Conservation (phyloP, 2,329 filamentous ascomycete species). For the Talaromyces albobiverticillius region DNA sequence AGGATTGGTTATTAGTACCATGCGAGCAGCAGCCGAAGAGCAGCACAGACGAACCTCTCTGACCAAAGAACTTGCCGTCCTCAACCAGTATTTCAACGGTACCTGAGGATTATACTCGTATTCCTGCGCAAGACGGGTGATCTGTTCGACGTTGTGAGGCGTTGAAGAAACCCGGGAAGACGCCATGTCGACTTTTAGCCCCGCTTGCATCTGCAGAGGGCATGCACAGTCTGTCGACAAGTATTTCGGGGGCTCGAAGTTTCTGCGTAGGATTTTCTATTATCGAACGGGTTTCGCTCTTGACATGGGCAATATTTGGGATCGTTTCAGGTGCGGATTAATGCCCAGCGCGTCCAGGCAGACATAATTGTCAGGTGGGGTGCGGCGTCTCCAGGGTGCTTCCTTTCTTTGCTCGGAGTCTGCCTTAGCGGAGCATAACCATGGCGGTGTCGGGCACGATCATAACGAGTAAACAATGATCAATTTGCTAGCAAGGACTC, state of each 20-base stretch:
- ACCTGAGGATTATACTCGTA: constrained; percentile 79
- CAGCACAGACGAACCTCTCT: constrained; percentile 66
- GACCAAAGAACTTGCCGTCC: constrained; percentile 73
- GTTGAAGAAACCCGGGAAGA: constrained; percentile 32
- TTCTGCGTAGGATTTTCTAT: too few species aligned
- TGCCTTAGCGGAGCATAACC: neutral
- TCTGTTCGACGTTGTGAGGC: constrained; percentile 73
- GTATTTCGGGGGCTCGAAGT: too few species aligned
- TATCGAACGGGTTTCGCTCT: too few species aligned
- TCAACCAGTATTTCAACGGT: constrained; percentile 75
- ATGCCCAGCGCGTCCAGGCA: neutral
- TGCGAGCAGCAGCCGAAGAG: neutral
- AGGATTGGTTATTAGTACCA: neutral
- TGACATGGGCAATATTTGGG: too few species aligned
- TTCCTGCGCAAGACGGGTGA: constrained; percentile 70
- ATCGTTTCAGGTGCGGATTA: too few species aligned
- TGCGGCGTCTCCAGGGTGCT: constrained; percentile 13
- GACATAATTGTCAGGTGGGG: constrained; percentile 11
- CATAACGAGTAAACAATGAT: neutral
- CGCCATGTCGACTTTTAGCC: constrained; percentile 16
- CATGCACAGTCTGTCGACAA: too few species aligned
- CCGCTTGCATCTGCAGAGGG: too few species aligned
- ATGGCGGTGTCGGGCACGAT: neutral
- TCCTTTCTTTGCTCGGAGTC: neutral
- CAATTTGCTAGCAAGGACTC: too few species aligned